These are phyloP conservation scores for Elsinoe necatrix DNA, from an alignment of 2,329 filamentous ascomycete species.

Conservation along the genomic window DNA sequence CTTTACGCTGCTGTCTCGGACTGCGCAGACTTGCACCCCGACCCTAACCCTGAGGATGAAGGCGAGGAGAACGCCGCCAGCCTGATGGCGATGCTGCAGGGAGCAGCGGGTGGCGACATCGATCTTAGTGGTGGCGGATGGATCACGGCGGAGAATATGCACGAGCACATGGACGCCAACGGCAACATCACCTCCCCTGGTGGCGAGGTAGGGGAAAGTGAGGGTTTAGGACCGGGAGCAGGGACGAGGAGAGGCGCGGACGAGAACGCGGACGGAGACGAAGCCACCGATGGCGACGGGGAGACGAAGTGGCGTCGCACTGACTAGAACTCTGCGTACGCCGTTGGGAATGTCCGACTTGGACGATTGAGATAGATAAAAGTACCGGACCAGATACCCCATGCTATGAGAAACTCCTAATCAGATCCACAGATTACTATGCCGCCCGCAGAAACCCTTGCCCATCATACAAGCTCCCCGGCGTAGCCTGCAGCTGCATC, in stretches of 20 bases:
- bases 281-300: constrained; percentile 31
- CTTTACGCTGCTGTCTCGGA: constrained; percentile 62
- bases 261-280: constrained; percentile 30
- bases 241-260: constrained; percentile 32
- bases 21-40: constrained; percentile 69
- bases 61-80: constrained; percentile 44
- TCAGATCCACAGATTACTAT: not conserved
- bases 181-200: constrained; percentile 66
- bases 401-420: not conserved
- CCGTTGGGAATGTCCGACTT: not conserved
- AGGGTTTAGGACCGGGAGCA: constrained; percentile 25
- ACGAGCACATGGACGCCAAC: constrained; percentile 71
- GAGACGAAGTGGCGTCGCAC: constrained; percentile 49
- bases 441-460: constrained; percentile 29
- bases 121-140: constrained; percentile 65
- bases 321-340: constrained; percentile 25
- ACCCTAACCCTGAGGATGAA: constrained; percentile 49
- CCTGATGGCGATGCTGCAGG: constrained; percentile 25
- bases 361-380: not conserved
- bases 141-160: constrained; percentile 88
- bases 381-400: not conserved
- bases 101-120: constrained; percentile 24
- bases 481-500: constrained; percentile 29
- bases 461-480: constrained; percentile 41
- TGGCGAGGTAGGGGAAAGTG: constrained; percentile 34